phyloP scores from a whole-genome alignment of 2,329 filamentous ascomycete species.

The Stenocarpella maydis region DNA sequence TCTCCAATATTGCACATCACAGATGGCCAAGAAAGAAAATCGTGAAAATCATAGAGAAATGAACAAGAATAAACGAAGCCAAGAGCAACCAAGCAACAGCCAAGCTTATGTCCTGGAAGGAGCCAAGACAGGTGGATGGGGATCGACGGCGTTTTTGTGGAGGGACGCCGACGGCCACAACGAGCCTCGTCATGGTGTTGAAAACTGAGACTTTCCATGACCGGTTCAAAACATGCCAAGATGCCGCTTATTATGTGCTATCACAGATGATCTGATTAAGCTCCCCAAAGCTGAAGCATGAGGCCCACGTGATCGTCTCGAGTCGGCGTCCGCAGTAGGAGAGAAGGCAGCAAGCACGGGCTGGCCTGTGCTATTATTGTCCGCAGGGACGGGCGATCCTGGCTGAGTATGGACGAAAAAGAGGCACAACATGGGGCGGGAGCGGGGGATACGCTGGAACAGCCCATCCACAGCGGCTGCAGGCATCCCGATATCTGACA shows the following conservation, averaged over 20 bases:
- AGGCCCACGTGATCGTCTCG: conserved; percentile 23
- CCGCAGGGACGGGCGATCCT: conserved; percentile 3
- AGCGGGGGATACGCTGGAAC: conserved; percentile 8
- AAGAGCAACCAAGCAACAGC: neutral
- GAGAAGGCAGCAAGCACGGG: neutral
- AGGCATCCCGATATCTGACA: conserved; percentile 21
- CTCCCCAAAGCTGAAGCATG: conserved; percentile 8
- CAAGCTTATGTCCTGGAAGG: neutral
- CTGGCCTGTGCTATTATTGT: conserved; percentile 21
- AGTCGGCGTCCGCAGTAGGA: neutral
- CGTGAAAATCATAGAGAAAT: conserved; percentile 2
- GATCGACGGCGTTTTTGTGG: neutral
- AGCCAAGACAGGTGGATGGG: conserved; percentile 2
- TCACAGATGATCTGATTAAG: conserved; percentile 9
- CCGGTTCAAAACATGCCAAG: conserved; percentile 27
- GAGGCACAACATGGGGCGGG: neutral
- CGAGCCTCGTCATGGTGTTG: conserved; percentile 4
- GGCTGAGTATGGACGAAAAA: conserved; percentile 15
- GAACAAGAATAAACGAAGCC: conserved; percentile 10
- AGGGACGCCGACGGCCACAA: conserved; percentile 10
- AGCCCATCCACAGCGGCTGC: neutral
- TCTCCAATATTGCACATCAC: conserved; percentile 10
- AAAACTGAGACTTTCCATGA: conserved; percentile 23
- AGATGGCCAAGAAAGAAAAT: conserved; percentile 28
- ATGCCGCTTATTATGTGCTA: conserved; percentile 9